Evolutionary conservation across 192 early-diverging fungal species (phyloP).

Genomic region (Geosiphon pyriformis): DNA sequence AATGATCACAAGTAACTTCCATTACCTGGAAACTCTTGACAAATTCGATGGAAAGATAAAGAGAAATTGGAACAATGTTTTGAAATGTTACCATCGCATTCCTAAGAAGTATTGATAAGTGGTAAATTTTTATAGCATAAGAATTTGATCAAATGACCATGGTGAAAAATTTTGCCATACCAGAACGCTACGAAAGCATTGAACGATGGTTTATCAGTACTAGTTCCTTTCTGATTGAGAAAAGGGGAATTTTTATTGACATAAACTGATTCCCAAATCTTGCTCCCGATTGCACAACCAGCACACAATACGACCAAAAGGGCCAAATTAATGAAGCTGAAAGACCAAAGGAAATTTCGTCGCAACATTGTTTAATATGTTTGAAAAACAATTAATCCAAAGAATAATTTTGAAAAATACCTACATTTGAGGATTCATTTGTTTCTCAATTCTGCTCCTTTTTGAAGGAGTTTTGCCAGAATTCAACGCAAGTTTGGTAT

Average conservation of each 20-base stretch:
- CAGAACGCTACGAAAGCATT: slow-evolving; percentile 13
- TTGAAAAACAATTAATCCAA: not conserved
- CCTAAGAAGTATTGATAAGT: slow-evolving; percentile 25
- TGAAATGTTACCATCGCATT: slow-evolving; percentile 51
- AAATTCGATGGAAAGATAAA: slow-evolving; percentile 58
- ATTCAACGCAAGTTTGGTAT: slow-evolving; percentile 76
- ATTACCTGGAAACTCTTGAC: slow-evolving; percentile 58
- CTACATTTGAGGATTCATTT: slow-evolving; percentile 65
- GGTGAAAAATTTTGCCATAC: slow-evolving; percentile 4
- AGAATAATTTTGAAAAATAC: not conserved
- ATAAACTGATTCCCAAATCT: slow-evolving; percentile 47
- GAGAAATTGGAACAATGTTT: slow-evolving; percentile 64
- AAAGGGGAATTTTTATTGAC: slow-evolving; percentile 69
- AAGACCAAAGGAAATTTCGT: slow-evolving; percentile 26
- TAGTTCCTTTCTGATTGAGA: not conserved
- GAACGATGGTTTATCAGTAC: not conserved
- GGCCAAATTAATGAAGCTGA: slow-evolving; percentile 63
- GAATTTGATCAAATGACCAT: not conserved
- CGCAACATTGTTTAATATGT: slow-evolving; percentile 14
- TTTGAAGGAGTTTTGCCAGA: slow-evolving; percentile 67
- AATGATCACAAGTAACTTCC: too few relatives aligned
- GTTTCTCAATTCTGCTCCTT: slow-evolving; percentile 59
- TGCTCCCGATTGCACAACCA: slow-evolving; percentile 38
- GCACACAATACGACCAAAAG: slow-evolving; percentile 61
- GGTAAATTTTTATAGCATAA: not conserved